Percentiles rank a stretch among this genome's conserved stretches.
These are phyloP conservation scores for Crithidia expoeki DNA, from an alignment of 208 protist genomes.

Conservation along the genomic window DNA sequence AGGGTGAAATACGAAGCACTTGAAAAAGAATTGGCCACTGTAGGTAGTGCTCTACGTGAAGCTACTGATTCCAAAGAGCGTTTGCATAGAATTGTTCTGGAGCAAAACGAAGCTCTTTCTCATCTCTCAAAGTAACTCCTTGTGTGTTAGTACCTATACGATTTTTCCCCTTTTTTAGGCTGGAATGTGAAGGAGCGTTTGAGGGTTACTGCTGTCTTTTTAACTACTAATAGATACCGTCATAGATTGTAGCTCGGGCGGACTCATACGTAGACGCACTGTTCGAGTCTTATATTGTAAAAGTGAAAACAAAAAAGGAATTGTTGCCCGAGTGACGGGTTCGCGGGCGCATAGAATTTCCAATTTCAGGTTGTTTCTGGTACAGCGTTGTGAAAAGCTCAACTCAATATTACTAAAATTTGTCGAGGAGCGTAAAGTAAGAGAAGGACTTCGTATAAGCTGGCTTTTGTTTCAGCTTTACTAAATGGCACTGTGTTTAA, in stretches of 20 bases:
- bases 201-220: background rate
- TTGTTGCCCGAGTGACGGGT: too few species aligned
- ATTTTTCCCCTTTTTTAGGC: too few species aligned
- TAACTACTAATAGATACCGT: background rate
- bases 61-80: conserved; percentile 68
- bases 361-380: too few species aligned
- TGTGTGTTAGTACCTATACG: too few species aligned
- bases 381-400: too few species aligned
- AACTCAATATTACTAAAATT: too few species aligned
- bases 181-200: background rate
- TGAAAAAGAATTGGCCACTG: conserved; percentile 21
- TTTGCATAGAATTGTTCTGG: conserved; percentile 76
- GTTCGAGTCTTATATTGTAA: background rate
- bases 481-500: too few species aligned
- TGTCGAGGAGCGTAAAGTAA: too few species aligned
- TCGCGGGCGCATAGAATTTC: too few species aligned
- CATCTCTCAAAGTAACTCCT: conserved; percentile 16
- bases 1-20: conserved; percentile 19
- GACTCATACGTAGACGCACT: background rate
- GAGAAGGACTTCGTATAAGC: too few species aligned
- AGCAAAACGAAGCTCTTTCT: conserved; percentile 76
- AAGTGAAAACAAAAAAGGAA: conserved; percentile 12
- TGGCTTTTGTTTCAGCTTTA: too few species aligned
- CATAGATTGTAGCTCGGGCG: conserved; percentile 13
- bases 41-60: conserved; percentile 50